Conservation (phyloP, 1,284 basidiomycete genomes). For the Pseudomicrostroma phylloplanum region DNA sequence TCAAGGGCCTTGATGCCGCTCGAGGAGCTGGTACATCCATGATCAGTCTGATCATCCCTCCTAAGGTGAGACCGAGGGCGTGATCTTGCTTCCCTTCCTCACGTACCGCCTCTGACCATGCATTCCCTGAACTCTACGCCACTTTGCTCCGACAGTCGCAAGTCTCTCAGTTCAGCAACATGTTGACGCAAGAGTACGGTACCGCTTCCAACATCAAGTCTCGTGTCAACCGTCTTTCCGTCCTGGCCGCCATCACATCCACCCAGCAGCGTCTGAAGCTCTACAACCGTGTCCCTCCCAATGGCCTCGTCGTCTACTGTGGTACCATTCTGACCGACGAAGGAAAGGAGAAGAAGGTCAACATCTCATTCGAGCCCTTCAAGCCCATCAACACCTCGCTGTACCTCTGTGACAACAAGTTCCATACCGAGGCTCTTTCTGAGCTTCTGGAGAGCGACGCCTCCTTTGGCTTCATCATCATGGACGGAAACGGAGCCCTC, state of each 20-base stretch:
- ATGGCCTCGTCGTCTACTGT: constrained; percentile 83
- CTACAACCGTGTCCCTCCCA: constrained; percentile 81
- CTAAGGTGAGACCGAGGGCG: constrained; percentile 62
- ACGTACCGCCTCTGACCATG: neutral
- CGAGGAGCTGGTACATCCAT: constrained; percentile 84
- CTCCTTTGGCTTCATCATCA: constrained; percentile 98
- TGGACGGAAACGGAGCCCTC: constrained; percentile 95
- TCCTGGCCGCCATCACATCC: constrained; percentile 93
- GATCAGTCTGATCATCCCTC: constrained; percentile 96
- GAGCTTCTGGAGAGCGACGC: constrained; percentile 96
- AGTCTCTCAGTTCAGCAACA: constrained; percentile 84
- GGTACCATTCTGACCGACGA: constrained; percentile 97
- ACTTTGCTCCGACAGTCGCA: constrained; percentile 60
- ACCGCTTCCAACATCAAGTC: constrained; percentile 91
- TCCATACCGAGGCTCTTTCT: constrained; percentile 94
- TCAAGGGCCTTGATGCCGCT: constrained; percentile 47
- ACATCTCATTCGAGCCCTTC: constrained; percentile 83
- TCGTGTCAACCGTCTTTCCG: constrained; percentile 94
- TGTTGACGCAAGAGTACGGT: constrained; percentile 96
- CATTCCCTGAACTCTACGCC: neutral
- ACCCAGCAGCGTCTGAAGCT: constrained; percentile 98
- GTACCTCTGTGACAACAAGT: constrained; percentile 99
- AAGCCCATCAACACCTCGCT: constrained; percentile 91
- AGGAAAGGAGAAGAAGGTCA: constrained; percentile 84
- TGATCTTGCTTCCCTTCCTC: neutral